A percentile compares a stretch with the other conserved stretches of the same genome.
These are phyloP conservation scores for Cafeteria roenbergensis DNA, from an alignment of 108 stramenopile species.

Conservation along the genomic window DNA sequence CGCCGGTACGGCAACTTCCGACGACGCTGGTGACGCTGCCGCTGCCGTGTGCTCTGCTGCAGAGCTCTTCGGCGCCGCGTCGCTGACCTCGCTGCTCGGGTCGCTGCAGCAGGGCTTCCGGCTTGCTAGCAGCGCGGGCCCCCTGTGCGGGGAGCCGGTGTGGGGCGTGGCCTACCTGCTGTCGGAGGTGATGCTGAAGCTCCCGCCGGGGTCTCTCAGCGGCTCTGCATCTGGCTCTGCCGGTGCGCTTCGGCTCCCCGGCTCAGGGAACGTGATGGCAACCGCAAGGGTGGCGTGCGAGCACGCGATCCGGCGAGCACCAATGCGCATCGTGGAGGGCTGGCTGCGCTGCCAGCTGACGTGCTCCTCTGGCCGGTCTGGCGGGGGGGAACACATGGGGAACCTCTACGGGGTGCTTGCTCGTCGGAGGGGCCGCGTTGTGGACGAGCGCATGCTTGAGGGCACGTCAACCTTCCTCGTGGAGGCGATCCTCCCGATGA, in stretches of 20 bases:
- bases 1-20: too few species aligned
- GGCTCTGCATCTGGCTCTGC: too few species aligned
- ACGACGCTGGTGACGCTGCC: too few species aligned
- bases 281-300: conserved; percentile 20
- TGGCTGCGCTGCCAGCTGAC: conserved; percentile 33
- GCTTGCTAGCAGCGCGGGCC: conserved; percentile 18
- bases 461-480: conserved; percentile 42
- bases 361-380: conserved; percentile 22
- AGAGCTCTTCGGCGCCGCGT: too few species aligned
- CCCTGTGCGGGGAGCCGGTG: conserved; percentile 28
- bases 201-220: conserved; percentile 3
- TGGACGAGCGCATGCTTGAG: conserved; percentile 37
- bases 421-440: conserved; percentile 19
- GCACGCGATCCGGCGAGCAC: conserved; percentile 9
- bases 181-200: conserved; percentile 13
- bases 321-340: conserved; percentile 46
- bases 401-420: conserved; percentile 43
- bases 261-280: too few species aligned
- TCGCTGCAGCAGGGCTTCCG: conserved; percentile 22
- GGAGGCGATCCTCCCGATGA: conserved; percentile 33
- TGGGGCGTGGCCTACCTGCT: conserved; percentile 20
- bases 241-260: too few species aligned
- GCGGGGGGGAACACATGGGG: conserved; percentile 30
- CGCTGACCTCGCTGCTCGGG: too few species aligned
- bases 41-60: too few species aligned